Conservation (phyloP, 1,139 yeast species). For the Suhomyces maxii region DNA sequence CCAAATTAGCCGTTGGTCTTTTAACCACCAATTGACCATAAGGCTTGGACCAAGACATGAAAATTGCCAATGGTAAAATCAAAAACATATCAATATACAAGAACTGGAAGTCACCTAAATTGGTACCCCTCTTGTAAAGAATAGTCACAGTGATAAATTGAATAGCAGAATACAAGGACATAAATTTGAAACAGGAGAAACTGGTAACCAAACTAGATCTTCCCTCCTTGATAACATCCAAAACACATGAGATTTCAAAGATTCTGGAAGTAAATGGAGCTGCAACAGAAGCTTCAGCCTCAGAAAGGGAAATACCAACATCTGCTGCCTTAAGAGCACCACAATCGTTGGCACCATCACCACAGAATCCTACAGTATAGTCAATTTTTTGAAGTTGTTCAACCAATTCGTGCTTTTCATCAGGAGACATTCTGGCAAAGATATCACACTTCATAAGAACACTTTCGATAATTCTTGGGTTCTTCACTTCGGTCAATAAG, state of each 20-base stretch:
- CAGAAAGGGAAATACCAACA: slow-evolving; percentile 92
- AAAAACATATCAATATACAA: slow-evolving; percentile 86
- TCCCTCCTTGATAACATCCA: slow-evolving; percentile 90
- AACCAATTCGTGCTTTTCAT: slow-evolving; percentile 93
- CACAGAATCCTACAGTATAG: slow-evolving; percentile 95
- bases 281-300: slow-evolving; percentile 98
- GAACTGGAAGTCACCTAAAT: slow-evolving; percentile 96
- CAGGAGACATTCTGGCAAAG: slow-evolving; percentile 98
- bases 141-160: slow-evolving; percentile 88
- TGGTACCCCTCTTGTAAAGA: slow-evolving; percentile 83
- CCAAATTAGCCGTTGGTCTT: slow-evolving; percentile 91
- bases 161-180: slow-evolving; percentile 95
- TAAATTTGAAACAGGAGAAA: slow-evolving; percentile 94
- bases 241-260: slow-evolving; percentile 89
- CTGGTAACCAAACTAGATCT: slow-evolving; percentile 93
- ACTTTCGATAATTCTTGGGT: slow-evolving; percentile 44
- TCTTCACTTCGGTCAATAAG: slow-evolving; percentile 57
- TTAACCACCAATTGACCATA: slow-evolving; percentile 58
- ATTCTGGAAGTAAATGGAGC: slow-evolving; percentile 93
- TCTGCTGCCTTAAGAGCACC: slow-evolving; percentile 98
- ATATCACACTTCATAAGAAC: slow-evolving; percentile 73
- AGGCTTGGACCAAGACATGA: slow-evolving; percentile 97
- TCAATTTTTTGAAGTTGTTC: slow-evolving; percentile 81
- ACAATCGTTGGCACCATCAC: slow-evolving; percentile 97
- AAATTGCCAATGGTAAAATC: slow-evolving; percentile 90